Percentiles rank a stretch among this genome's conserved stretches.
These are phyloP conservation scores for Oryza coarctata DNA, from an alignment of 176 grass and related monocot species.

Conservation along the genomic window DNA sequence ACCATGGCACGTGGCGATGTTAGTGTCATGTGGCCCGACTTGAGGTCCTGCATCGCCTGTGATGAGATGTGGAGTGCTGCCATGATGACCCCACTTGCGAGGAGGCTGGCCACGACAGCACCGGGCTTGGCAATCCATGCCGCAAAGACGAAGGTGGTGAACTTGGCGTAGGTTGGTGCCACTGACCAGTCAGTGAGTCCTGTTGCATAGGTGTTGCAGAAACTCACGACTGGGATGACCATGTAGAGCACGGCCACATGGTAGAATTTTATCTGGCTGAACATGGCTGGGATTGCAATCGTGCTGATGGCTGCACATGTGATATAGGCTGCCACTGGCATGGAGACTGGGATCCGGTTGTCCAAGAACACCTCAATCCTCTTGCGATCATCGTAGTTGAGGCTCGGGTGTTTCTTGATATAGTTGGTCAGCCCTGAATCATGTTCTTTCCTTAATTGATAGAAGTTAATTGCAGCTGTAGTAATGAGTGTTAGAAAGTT, in stretches of 20 bases:
- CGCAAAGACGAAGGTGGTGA: conserved; percentile 44
- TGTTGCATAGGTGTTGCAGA: conserved; percentile 49
- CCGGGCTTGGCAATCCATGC: conserved; percentile 38
- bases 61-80: conserved; percentile 37
- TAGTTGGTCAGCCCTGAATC: conserved; percentile 26
- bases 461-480: conserved; percentile 39
- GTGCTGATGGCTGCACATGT: not conserved
- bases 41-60: conserved; percentile 50
- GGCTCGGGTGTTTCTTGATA: conserved; percentile 34
- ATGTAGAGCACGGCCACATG: conserved; percentile 32
- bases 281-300: conserved; percentile 18
- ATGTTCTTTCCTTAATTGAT: conserved; percentile 12
- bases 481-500: conserved; percentile 44
- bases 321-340: conserved; percentile 30
- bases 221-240: conserved; percentile 20
- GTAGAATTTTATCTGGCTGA: conserved; percentile 47
- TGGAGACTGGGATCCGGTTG: not conserved
- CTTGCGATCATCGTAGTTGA: conserved; percentile 64
- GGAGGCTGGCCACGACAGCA: conserved; percentile 41
- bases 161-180: conserved; percentile 26
- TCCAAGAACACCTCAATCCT: conserved; percentile 45
- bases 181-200: conserved; percentile 58
- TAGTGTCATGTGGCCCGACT: conserved; percentile 52
- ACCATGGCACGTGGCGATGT: conserved; percentile 46
- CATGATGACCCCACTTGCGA: conserved; percentile 32